A percentile compares a stretch with the other conserved stretches of the same genome.
phyloP scores from a whole-genome alignment of 441 rosid genomes.

The Corymbia citriodora region DNA sequence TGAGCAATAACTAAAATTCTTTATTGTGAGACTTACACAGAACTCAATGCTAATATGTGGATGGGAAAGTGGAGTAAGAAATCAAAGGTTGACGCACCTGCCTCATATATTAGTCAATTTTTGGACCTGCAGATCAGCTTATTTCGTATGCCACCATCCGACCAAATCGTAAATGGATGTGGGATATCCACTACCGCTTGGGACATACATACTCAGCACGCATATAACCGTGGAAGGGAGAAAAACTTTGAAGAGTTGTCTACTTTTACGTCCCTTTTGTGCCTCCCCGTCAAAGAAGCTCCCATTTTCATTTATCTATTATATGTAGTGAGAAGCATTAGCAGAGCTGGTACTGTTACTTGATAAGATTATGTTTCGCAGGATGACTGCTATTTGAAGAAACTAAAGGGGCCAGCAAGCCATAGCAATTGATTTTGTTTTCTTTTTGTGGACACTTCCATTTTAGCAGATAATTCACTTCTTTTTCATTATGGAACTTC shows the following conservation, averaged over 20 bases:
- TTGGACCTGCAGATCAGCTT: background rate
- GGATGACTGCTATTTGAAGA: background rate
- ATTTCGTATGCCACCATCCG: background rate
- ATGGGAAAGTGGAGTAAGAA: background rate
- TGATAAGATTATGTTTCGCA: background rate
- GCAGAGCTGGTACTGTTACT: background rate
- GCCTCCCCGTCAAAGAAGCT: background rate
- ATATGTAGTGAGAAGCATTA: background rate
- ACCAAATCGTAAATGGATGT: background rate
- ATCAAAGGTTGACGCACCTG: background rate
- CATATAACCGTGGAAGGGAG: background rate
- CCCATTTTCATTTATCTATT: background rate
- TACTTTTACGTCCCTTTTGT: background rate
- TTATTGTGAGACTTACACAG: background rate
- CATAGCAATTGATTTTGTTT: background rate
- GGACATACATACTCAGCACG: background rate
- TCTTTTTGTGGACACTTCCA: background rate
- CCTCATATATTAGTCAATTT: background rate
- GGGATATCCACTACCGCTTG: background rate
- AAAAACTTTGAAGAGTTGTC: background rate
- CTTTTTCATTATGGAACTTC: background rate
- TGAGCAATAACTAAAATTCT: background rate
- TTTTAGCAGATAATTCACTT: background rate
- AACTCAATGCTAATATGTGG: background rate
- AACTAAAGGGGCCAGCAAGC: background rate